Evolutionary conservation across 257 asterid genomes (phyloP).

Genomic region (Buddleja alternifolia): DNA sequence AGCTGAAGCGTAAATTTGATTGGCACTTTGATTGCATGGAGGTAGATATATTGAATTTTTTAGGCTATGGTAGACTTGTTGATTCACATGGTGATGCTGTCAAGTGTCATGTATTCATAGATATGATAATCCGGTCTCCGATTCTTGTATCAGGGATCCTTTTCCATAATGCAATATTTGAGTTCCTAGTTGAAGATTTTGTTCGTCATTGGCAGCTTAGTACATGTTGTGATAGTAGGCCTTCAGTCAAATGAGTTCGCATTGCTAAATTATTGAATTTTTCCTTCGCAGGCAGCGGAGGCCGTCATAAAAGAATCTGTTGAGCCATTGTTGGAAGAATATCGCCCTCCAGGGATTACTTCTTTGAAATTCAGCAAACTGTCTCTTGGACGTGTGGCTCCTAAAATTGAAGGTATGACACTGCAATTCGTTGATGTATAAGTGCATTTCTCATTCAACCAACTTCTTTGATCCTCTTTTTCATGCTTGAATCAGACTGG

Average conservation of each 20-base stretch:
- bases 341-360: conserved; percentile 87
- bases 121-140: background rate
- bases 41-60: background rate
- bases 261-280: conserved; percentile 22
- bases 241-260: conserved; percentile 18
- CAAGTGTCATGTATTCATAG: conserved; percentile 1
- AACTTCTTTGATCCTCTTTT: conserved; percentile 2
- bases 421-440: background rate
- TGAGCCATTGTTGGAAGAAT: conserved; percentile 95
- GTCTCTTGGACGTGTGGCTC: conserved; percentile 97
- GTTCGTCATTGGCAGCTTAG: conserved; percentile 10
- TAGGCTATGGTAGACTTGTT: background rate
- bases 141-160: background rate
- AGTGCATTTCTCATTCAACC: conserved; percentile 14
- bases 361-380: conserved; percentile 89
- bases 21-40: background rate
- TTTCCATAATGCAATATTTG: conserved; percentile 3
- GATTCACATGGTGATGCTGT: background rate
- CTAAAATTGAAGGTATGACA: conserved; percentile 88
- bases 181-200: conserved; percentile 14
- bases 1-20: conserved; percentile 1
- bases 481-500: conserved; percentile 9
- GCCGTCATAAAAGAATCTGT: conserved; percentile 92
- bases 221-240: conserved; percentile 2
- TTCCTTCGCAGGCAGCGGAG: conserved; percentile 83